These are phyloP conservation scores for Apiospora aurea DNA, from an alignment of 2,329 filamentous ascomycete species.

Conservation along the genomic window DNA sequence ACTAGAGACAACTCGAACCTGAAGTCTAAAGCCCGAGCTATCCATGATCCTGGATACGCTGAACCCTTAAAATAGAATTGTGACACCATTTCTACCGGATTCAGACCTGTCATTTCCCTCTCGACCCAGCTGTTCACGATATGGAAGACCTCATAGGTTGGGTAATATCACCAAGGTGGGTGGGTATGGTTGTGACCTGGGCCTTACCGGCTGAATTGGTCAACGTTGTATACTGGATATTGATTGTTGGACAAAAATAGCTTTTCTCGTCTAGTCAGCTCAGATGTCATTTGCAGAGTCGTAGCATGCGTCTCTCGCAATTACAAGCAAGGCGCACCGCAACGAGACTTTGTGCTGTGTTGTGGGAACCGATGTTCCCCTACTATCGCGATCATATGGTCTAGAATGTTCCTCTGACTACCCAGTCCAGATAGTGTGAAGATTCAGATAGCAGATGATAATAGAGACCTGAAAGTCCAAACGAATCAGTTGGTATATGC, in stretches of 20 bases:
- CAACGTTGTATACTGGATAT: conserved; percentile 22
- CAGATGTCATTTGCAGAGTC: conserved; percentile 3
- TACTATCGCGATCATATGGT: neutral
- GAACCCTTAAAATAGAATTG: neutral
- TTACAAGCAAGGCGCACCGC: neutral
- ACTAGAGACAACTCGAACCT: neutral
- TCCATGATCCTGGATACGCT: neutral
- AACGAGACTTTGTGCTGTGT: neutral
- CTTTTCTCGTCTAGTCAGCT: conserved; percentile 8
- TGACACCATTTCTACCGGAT: neutral
- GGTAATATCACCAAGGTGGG: neutral
- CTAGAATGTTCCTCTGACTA: neutral
- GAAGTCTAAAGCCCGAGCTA: conserved; percentile 3
- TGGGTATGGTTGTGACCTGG: neutral
- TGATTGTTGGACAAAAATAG: conserved; percentile 20
- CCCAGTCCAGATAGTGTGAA: neutral
- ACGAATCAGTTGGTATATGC: neutral
- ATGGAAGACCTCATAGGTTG: neutral
- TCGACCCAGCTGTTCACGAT: neutral
- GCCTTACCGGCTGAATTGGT: conserved; percentile 23
- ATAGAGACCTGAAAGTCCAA: neutral
- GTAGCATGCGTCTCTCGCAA: neutral
- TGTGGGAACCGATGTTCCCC: neutral
- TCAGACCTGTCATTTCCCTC: neutral
- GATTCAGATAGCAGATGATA: neutral